Base-by-base conservation (phyloP, 768 basidiomycete genomes). In the Pleurotus citrinopileatus region DNA sequence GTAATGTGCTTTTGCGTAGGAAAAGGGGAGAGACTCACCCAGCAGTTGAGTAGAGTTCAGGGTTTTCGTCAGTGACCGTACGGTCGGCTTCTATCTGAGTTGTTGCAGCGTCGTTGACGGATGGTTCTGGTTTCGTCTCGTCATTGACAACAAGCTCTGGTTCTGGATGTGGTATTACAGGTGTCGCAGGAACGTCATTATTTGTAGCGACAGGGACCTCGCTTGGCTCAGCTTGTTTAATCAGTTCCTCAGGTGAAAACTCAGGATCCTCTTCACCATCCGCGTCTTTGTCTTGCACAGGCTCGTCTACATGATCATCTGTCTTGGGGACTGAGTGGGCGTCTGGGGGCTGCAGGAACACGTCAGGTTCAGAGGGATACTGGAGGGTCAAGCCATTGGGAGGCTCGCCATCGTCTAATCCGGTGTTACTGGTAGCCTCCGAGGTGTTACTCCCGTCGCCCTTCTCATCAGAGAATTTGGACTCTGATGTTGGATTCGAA, bases 181-280 rank as follows among this genome's bases (percentile, higher is more conserved):
- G 10, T 7, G 5, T 12, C 1, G 17, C 17, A 40, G 38, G 38
- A 32, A 6, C 29, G 13, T 32, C 29, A 32, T 13, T 6, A 13
- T 6, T 13, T 13, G 6, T 13, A 32, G 29, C 17, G 2, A 19
- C 38, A 40, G 38, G 15, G 19, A 7, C 12, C 38, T n/a, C 12
- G 7, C 17, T 9, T 40, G 32, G 9, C 32, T 40, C 38, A 19
- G 17, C 38, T 19, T 40, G 12, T 40, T 7, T 19, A 40, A 7
- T 19, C 10, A 19, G 38, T 7, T 19, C 19, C 19, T 13, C 53
- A 60, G 9, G 62, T 56, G 19, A 70, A 69, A 1, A 40, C 20
- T 72, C 70, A 15, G 68, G 69, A 50, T 71, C 70, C 8, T 72
- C 61, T 28, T 69, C 70, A 6, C 69, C 73, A 45, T 71, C 68